phyloP scores from a whole-genome alignment of 805 yeast genomes.

The Lipomyces oligophaga region DNA sequence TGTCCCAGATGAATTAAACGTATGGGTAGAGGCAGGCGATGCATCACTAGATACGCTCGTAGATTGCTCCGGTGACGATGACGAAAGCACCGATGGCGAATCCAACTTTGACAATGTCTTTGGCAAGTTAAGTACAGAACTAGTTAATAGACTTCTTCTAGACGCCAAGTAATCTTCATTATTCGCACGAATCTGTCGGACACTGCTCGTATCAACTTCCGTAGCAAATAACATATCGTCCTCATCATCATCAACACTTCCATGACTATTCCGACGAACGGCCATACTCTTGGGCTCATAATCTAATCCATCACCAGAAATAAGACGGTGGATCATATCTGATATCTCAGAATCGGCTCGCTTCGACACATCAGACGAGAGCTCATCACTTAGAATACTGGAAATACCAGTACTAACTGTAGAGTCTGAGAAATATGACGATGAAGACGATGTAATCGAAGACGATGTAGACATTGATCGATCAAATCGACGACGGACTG shows the following conservation, averaged over 20 bases:
- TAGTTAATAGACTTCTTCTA: slow-evolving; percentile 3
- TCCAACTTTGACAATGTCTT: slow-evolving; percentile 1
- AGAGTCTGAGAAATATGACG: slow-evolving; percentile 18
- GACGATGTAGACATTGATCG: slow-evolving; percentile 20
- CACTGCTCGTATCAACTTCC: slow-evolving; percentile 9
- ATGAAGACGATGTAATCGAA: slow-evolving; percentile 20
- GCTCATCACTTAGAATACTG: slow-evolving; percentile 18
- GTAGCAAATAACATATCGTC: slow-evolving; percentile 23
- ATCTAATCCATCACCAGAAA: slow-evolving; percentile 18
- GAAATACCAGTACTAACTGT: slow-evolving; percentile 20
- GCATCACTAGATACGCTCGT: neutral
- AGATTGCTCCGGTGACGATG: slow-evolving; percentile 6
- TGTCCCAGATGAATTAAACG: neutral
- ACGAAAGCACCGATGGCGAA: slow-evolving; percentile 2
- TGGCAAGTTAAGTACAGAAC: slow-evolving; percentile 7
- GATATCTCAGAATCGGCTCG: slow-evolving; percentile 23
- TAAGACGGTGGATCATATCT: slow-evolving; percentile 27
- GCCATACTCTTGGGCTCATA: slow-evolving; percentile 10
- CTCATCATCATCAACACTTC: slow-evolving; percentile 20
- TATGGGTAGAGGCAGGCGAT: slow-evolving; percentile 3
- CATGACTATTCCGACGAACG: slow-evolving; percentile 12
- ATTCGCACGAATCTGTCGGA: slow-evolving; percentile 7
- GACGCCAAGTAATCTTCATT: neutral
- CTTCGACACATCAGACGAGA: slow-evolving; percentile 4
- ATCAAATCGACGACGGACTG: slow-evolving; percentile 22